phyloP scores from a whole-genome alignment of 306 rosid genomes.

The Sesbania bispinosa region DNA sequence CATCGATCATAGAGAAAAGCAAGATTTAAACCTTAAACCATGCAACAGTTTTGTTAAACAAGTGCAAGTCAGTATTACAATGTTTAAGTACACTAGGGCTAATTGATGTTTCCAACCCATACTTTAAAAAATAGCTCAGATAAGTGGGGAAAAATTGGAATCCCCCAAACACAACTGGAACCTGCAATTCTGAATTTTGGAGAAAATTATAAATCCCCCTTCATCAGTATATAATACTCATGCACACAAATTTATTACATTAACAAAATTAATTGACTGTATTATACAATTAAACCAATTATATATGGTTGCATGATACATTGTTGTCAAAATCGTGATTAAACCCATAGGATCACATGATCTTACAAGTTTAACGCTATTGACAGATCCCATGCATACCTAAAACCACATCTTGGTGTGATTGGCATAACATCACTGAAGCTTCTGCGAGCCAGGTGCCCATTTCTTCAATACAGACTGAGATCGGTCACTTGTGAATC shows the following conservation, averaged over 20 bases:
- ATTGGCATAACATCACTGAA: no score
- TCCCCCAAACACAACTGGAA: background rate
- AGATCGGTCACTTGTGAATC: no score
- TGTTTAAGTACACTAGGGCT: background rate
- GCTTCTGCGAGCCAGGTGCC: no score
- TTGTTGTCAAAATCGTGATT: no score
- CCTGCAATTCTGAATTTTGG: background rate
- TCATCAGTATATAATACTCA: background rate
- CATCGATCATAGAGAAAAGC: background rate
- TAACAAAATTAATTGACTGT: background rate
- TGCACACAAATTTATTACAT: background rate
- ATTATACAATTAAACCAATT: background rate
- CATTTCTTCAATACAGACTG: no score
- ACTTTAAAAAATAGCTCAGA: background rate
- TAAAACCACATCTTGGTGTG: no score
- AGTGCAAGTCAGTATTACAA: constrained; percentile 5
- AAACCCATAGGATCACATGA: no score
- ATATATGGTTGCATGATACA: background rate
- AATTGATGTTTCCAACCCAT: background rate
- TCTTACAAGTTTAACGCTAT: no score
- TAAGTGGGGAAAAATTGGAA: background rate
- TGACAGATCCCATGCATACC: no score
- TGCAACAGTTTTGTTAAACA: constrained; percentile 1
- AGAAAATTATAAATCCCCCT: background rate
- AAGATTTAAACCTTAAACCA: background rate